Evolutionary conservation across 148 eudicot species (phyloP).

Genomic region (Rhododendron simsii): DNA sequence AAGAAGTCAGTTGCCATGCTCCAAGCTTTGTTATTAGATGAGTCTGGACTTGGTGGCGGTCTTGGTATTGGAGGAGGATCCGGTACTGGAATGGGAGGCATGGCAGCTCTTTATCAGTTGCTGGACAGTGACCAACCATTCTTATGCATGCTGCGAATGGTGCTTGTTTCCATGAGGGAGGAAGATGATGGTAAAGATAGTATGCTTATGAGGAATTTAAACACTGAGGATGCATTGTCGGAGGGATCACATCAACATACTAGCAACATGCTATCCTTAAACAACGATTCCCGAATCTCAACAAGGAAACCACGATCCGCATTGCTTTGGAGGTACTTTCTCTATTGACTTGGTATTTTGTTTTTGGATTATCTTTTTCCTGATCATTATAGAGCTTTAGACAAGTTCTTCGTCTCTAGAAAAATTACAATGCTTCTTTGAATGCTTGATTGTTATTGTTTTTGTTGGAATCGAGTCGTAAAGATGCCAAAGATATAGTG

Average conservation of each 20-base stretch:
- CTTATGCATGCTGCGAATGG: constrained; percentile 98
- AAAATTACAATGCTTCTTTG: not conserved
- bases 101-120: constrained; percentile 91
- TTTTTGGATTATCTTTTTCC: not conserved
- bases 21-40: constrained; percentile 91
- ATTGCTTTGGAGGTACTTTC: constrained; percentile 82
- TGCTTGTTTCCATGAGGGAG: constrained; percentile 89
- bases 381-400: not conserved
- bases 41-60: constrained; percentile 97
- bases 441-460: not conserved
- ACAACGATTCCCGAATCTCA: constrained; percentile 39
- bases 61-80: constrained; percentile 99
- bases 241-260: constrained; percentile 43
- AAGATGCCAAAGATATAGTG: not conserved
- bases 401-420: not conserved
- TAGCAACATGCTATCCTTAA: constrained; percentile 32
- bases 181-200: constrained; percentile 81
- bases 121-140: constrained; percentile 99
- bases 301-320: constrained; percentile 74
- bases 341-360: not conserved
- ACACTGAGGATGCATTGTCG: constrained; percentile 37
- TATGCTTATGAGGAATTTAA: constrained; percentile 54
- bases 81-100: constrained; percentile 99
- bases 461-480: not conserved
- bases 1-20: constrained; percentile 89